Evolutionary conservation across 768 basidiomycete species (phyloP), one percentile per base, ranked within the genome.

Genomic region (Tulasnella sp.): DNA sequence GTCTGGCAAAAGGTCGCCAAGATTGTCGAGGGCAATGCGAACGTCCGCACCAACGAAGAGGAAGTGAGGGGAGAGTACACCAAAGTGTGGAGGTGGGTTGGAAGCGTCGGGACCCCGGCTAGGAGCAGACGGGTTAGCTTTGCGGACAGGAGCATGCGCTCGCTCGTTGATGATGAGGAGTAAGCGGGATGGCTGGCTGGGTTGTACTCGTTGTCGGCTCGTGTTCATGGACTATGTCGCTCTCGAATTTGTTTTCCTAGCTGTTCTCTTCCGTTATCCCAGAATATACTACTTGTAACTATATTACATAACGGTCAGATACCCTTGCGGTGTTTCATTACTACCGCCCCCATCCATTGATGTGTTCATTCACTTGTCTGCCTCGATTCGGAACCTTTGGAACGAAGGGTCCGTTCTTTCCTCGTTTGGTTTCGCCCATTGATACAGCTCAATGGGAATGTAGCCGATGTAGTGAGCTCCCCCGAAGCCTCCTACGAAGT

Each of bases 31-130:
- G 87, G 88, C 70, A 97, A 97, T 81, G 86, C 92, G 36, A 97
- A 97, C 80, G 91, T 97, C 52, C 86, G 92, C 74, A 88, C 87
- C 36, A 91, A 90, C 78, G 81, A 93, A 68, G 91, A 91, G 80
- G 94, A 96, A 79, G 86, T 91, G 63, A 84, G 83, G 74, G 90
- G 94, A 12, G 93, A 95, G 80, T 92, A 94, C 81, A 84, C 89
- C 80, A 86, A 92, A 75, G 94, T 94, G 71, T 96, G 94, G 94
- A 82, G 90, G 72, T 96, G 94, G 94, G 87, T 93, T 36, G 94
- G 94, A 16, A 36, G 68, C 19, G 32, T 36, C 3, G 39, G 71
- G 19, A 72, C 71, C 9, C 71, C 71, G 0, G 69, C 69, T n/a
- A 39, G 71, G 44, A 72, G 62, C 29, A 11, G 71, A n/a, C 19